These are phyloP conservation scores for Herpetospermum pedunculosum DNA, from an alignment of 306 rosid species.

Conservation along the genomic window DNA sequence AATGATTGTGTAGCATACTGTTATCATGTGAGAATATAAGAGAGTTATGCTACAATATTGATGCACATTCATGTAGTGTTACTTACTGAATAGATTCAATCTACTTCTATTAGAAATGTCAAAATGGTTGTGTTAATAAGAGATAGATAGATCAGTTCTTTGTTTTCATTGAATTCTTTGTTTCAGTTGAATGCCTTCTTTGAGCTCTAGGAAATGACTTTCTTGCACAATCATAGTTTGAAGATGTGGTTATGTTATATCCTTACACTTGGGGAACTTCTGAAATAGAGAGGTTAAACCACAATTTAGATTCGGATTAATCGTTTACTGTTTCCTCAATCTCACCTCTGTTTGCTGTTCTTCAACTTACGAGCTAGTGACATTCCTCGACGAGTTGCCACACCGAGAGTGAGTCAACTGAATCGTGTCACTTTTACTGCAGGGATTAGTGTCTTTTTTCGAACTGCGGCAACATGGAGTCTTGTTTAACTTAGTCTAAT, in stretches of 20 bases:
- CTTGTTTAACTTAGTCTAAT: not conserved
- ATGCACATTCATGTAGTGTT: slow-evolving; percentile 11
- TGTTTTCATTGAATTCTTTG: not conserved
- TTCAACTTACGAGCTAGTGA: not conserved
- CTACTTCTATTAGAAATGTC: not conserved
- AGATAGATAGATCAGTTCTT: not conserved
- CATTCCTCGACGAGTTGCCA: not conserved
- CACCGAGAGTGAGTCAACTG: not conserved
- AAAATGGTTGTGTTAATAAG: not conserved
- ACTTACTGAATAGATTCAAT: not conserved
- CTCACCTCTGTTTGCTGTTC: not conserved
- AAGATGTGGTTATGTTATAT: not conserved
- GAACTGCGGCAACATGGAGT: not conserved
- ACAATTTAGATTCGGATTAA: not conserved
- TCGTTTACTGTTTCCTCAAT: not conserved
- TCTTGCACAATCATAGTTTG: slow-evolving; percentile 1
- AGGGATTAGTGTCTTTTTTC: not conserved
- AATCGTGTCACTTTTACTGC: not conserved
- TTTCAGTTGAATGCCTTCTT: not conserved
- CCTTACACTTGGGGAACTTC: not conserved
- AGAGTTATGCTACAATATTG: not conserved
- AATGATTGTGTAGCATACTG: slow-evolving; percentile 1
- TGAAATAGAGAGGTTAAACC: not conserved
- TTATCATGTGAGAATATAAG: not conserved
- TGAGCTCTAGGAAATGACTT: not conserved